phyloP scores from a whole-genome alignment of 345 rosid genomes.

The Euphorbia peplus region DNA sequence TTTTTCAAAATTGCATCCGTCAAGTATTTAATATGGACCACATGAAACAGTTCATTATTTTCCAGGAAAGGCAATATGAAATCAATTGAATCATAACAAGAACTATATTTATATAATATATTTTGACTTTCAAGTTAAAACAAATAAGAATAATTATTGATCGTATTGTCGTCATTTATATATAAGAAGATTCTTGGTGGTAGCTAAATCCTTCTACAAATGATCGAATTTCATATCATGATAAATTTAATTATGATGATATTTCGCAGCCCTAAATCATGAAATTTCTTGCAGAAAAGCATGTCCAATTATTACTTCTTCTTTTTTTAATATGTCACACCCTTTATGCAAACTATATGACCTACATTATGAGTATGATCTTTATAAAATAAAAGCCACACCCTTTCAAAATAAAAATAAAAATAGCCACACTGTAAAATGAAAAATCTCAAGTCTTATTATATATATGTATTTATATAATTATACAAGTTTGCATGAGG shows the following conservation, averaged over 20 bases:
- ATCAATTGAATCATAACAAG: constrained; percentile 1
- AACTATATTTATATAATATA: not conserved
- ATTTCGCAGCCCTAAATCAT: not conserved
- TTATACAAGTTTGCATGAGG: too few relatives aligned
- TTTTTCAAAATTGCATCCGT: too few relatives aligned
- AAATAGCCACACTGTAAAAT: not conserved
- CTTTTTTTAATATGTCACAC: constrained; percentile 1
- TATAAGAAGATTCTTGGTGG: not conserved
- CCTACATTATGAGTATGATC: constrained; percentile 11
- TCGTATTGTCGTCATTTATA: not conserved
- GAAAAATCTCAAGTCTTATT: not conserved
- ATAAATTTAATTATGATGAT: not conserved
- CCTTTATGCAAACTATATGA: constrained; percentile 14
- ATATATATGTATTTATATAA: not conserved
- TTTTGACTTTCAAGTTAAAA: constrained; percentile 8
- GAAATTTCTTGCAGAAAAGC: constrained; percentile 14
- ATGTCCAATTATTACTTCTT: constrained; percentile 13
- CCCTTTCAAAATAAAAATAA: too few relatives aligned
- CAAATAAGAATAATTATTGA: constrained; percentile 11
- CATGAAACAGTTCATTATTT: not conserved
- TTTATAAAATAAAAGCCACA: not conserved
- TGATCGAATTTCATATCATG: constrained; percentile 6
- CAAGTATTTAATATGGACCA: not conserved
- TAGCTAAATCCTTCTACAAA: not conserved
- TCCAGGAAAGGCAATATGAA: constrained; percentile 1